Evolutionary conservation across 129 eudicot genomes (phyloP).

Genomic region (Flaveria sonorensis): DNA sequence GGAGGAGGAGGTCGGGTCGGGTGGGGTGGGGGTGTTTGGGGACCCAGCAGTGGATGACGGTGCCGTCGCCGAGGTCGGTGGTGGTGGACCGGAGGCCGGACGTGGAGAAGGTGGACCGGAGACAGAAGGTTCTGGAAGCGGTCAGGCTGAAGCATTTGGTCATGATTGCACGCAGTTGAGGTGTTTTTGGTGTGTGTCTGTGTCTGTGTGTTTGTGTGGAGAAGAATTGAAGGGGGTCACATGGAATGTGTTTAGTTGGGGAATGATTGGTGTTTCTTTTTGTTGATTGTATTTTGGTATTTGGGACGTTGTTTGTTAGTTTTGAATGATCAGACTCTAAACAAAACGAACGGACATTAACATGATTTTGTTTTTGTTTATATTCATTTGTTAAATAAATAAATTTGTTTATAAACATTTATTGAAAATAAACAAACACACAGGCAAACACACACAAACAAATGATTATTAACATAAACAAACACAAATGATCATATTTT

Average conservation of each 20-base stretch:
- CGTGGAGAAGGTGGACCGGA: slow-evolving; percentile 43
- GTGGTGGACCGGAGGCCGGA: slow-evolving; percentile 67
- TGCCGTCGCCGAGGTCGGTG: slow-evolving; percentile 78
- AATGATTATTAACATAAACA: too few species aligned
- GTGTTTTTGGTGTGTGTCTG: slow-evolving; percentile 7
- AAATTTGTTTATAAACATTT: too few species aligned
- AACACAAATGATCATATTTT: too few species aligned
- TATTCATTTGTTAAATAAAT: too few species aligned
- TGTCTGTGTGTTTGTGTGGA: not conserved
- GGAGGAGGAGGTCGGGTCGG: slow-evolving; percentile 61
- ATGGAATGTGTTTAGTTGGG: slow-evolving; percentile 18
- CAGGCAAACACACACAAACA: too few species aligned
- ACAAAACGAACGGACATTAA: too few species aligned
- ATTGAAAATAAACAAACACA: too few species aligned
- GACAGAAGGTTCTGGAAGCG: slow-evolving; percentile 54
- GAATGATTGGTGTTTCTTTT: slow-evolving; percentile 17
- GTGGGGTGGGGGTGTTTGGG: slow-evolving; percentile 53
- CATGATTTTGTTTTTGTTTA: too few species aligned
- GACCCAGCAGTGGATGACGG: slow-evolving; percentile 79
- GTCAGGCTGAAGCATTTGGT: slow-evolving; percentile 63
- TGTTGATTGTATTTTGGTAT: too few species aligned
- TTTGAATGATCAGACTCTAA: too few species aligned
- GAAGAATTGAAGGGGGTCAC: slow-evolving; percentile 18
- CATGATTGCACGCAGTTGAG: slow-evolving; percentile 44
- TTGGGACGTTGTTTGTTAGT: too few species aligned